These are phyloP conservation scores for Colletotrichum theobromicola DNA, from an alignment of 2,329 filamentous ascomycete genomes.

Conservation along the genomic window DNA sequence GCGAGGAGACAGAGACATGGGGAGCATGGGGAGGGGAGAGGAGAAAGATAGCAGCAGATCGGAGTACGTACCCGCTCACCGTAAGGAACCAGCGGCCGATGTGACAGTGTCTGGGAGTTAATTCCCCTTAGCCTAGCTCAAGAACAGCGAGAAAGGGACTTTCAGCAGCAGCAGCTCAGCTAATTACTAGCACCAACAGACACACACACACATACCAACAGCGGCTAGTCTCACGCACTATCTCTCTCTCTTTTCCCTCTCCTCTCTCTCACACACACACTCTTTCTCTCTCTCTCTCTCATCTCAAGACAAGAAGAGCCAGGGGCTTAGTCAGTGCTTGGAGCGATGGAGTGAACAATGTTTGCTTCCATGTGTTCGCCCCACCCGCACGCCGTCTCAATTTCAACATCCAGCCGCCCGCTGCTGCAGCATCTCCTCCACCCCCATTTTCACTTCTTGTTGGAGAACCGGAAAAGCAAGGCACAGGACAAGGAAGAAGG, in stretches of 20 bases:
- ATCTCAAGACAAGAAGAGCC: neutral
- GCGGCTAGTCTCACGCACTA: neutral
- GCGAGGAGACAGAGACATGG: neutral
- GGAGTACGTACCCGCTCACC: neutral
- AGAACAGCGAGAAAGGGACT: neutral
- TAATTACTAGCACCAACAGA: neutral
- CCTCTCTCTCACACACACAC: no score
- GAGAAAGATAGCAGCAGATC: no score
- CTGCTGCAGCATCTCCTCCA: neutral
- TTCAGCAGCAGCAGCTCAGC: neutral
- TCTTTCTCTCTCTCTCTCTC: neutral
- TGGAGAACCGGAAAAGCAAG: neutral
- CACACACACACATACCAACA: neutral
- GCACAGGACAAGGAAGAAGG: no score
- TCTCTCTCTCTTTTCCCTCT: neutral
- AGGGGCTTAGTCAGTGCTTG: neutral
- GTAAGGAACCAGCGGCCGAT: neutral
- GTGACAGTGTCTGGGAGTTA: neutral
- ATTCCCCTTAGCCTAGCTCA: neutral
- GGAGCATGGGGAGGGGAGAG: neutral
- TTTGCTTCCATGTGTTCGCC: neutral
- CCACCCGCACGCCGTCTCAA: constrained; percentile 2
- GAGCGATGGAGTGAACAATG: neutral
- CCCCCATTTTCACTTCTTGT: neutral
- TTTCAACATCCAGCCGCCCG: constrained; percentile 12